phyloP scores from a whole-genome alignment of 1,139 yeast species.

The Ashbya aceris region DNA sequence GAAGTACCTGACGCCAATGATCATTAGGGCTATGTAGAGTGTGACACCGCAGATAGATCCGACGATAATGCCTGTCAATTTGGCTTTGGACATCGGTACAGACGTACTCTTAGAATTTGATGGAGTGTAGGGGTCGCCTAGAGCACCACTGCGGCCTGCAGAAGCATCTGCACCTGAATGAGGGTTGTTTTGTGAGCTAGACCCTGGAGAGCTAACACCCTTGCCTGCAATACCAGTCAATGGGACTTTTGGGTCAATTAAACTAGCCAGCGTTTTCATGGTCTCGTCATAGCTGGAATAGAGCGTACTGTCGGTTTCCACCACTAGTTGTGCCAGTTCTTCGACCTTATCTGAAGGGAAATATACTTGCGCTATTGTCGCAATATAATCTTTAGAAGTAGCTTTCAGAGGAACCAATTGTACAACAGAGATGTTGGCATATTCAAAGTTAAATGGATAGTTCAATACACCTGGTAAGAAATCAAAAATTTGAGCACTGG shows the following conservation, averaged over 20 bases:
- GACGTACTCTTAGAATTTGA: not conserved
- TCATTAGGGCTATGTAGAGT: conserved; percentile 44
- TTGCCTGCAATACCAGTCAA: conserved; percentile 36
- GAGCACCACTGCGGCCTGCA: conserved; percentile 39
- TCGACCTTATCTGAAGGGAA: conserved; percentile 46
- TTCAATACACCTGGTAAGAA: conserved; percentile 51
- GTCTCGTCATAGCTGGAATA: conserved; percentile 44
- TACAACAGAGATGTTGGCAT: conserved; percentile 41
- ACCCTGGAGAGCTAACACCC: conserved; percentile 16
- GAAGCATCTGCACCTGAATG: conserved; percentile 7
- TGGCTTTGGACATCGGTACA: conserved; percentile 15
- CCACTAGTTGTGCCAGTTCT: conserved; percentile 38
- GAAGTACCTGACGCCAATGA: not conserved
- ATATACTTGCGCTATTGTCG: conserved; percentile 70
- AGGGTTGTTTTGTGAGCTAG: conserved; percentile 11
- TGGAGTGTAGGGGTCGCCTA: conserved; percentile 5
- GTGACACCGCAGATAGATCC: conserved; percentile 65
- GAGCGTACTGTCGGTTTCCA: conserved; percentile 38
- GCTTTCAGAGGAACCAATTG: conserved; percentile 61
- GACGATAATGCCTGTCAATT: conserved; percentile 49
- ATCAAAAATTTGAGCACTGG: conserved; percentile 70
- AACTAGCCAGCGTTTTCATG: conserved; percentile 39
- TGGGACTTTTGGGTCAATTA: conserved; percentile 59
- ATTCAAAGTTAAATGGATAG: conserved; percentile 39
- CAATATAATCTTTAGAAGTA: conserved; percentile 40